Base-by-base conservation (phyloP, 352 stramenopile genomes). In the Phytophthora ramorum region DNA sequence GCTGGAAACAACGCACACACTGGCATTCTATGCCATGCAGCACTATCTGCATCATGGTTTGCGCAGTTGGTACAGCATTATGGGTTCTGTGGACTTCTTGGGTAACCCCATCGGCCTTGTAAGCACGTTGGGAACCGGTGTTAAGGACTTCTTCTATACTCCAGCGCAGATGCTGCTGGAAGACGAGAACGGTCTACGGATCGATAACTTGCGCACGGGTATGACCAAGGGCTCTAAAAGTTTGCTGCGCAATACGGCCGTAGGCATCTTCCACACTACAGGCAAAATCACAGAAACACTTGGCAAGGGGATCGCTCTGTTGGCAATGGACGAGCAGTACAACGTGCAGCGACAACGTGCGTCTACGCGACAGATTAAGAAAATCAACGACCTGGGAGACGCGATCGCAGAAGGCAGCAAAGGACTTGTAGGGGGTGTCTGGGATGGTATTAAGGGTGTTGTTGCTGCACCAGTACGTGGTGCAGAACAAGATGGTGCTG, bases 81-180 rank as follows among this genome's bases (percentile, higher is more conserved):
- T 97, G 38, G 91, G 91, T 3, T 97, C 92, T 3, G 82, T 98
- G 1, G 91, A 96, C 38, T 91, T 97, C 26, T 62, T 98, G 40
- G 93, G 93, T 32, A 97, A 97, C 50, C 93, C 93, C 1, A 92
- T 96, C 30, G 91, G 92, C 2, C 82, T 98, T 14, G 89, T 97
- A 44, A 95, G 85, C 47, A 96, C 90, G 3, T 65, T 98, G 7
- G 90, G 90, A 30, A 89, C 91, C 0, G 93, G 93, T 24, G 91
- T 98, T 6, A 95, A 96, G 40, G 93, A 98, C 58, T 98, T 98
- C 73, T 98, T 98, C 63, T 98, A 98, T 70, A 97, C 96, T 22
- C 93, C 93, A 16, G 93, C 92, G 13, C 87, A 98, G 67, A 97
- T 97, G 76, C 73, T 98, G 14, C 77, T 98, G 13, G 90, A 96